Evolutionary conservation across 306 rosid species (phyloP), one percentile per base, ranked within the genome.

Genomic region (Hippophae rhamnoides): DNA sequence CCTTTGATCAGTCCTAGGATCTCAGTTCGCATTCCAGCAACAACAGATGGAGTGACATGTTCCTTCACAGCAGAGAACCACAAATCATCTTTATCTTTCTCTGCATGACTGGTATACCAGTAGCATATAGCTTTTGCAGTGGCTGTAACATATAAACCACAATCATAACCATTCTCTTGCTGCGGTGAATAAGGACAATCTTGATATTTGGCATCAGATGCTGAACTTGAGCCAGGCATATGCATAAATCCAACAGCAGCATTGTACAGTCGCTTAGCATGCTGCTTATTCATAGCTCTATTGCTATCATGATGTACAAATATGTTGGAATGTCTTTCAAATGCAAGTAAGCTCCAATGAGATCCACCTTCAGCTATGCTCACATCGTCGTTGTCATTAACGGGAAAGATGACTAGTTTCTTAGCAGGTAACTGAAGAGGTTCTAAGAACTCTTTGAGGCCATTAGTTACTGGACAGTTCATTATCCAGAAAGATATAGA

Each of bases 341-440:
- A 92, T 54, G 76, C 96, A 46, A 87, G 84, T 60, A 92, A 67
- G 79, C 95, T 92, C 99, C 99, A 92, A 62, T 92, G 99, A 41
- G 76, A 76, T 45, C 99, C 99, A 45, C 95, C 96, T 75, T 80
- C 99, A 6, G 90, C 85, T 44, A 9, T 27, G 43, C 63, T 56
- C 71, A 92, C 82, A 6, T 92, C 93, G 0, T 82, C 82, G 1
- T 88, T 85, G 75, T 92, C 84, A 5, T 92, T 92, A 75, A 88
- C 46, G 4, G 96, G 95, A 64, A 88, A 92, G 54, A 92, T 54
- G 10, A 84, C 79, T 58, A 92, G 75, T 13, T 59, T 64, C 79
- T 78, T 85, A 40, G 75, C 73, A 41, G 69, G 62, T 31, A 92
- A 75, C 68, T 76, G 72, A 56, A 88, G 95, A 49, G 95, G 95